phyloP scores from a whole-genome alignment of 768 basidiomycete genomes.

The Boletus huronensis region DNA sequence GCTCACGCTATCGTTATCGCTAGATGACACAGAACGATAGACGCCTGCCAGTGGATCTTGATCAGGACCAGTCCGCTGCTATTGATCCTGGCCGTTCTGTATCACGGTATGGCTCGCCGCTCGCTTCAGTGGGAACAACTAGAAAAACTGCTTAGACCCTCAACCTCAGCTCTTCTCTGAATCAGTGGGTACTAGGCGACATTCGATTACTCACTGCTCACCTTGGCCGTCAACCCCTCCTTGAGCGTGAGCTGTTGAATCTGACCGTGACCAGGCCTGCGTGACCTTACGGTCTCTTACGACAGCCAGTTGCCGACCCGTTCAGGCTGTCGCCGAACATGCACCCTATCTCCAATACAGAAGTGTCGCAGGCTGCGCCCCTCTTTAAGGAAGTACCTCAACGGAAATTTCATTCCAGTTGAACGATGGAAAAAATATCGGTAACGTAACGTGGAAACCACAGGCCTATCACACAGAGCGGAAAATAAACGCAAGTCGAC shows the following conservation, averaged over 20 bases:
- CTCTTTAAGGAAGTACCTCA: constrained; percentile 13
- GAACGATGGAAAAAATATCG: constrained; percentile 10
- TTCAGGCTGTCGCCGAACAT: not conserved
- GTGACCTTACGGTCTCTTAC: constrained; percentile 19
- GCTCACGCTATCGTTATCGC: constrained; percentile 17
- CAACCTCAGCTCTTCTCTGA: not conserved
- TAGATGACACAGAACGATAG: not conserved
- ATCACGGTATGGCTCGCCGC: not conserved
- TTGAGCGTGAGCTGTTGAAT: not conserved
- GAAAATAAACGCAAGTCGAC: constrained; percentile 16
- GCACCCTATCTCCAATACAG: constrained; percentile 21
- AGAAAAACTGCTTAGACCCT: not conserved
- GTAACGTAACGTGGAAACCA: constrained; percentile 29
- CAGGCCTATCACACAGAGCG: constrained; percentile 13
- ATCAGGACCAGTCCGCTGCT: constrained; percentile 12
- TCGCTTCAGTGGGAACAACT: not conserved
- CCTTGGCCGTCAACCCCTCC: not conserved
- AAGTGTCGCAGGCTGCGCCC: constrained; percentile 8
- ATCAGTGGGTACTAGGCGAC: not conserved
- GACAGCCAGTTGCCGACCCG: constrained; percentile 18
- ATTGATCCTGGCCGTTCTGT: not conserved
- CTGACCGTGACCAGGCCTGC: not conserved
- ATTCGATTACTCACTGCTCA: not conserved
- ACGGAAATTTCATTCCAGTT: constrained; percentile 12
- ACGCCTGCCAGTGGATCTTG: constrained; percentile 8